Evolutionary conservation across 140 eudicot species (phyloP).

Genomic region (Senecio squalidus): DNA sequence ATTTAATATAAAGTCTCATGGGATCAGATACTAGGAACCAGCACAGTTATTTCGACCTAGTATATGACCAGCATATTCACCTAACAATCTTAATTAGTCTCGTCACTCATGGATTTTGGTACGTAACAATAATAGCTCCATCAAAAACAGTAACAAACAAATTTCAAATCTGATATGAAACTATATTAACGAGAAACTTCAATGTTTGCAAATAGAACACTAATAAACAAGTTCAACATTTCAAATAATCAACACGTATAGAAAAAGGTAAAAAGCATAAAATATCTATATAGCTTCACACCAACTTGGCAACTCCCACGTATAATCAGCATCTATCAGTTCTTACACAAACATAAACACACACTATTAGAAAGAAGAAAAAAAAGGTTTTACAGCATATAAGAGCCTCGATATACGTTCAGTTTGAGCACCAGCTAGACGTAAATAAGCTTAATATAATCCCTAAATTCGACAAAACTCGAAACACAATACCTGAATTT

Average conservation of each 20-base stretch:
- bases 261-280: not conserved
- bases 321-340: not conserved
- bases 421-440: not conserved
- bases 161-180: too few relatives aligned
- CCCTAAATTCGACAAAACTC: not conserved
- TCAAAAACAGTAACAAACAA: too few relatives aligned
- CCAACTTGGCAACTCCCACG: not conserved
- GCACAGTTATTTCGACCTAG: not conserved
- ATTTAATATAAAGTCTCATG: not conserved
- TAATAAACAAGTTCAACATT: not conserved
- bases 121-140: not conserved
- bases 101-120: not conserved
- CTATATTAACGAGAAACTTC: too few relatives aligned
- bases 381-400: slow-evolving; percentile 4
- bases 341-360: not conserved
- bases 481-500: slow-evolving; percentile 62
- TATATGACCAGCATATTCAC: not conserved
- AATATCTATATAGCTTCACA: not conserved
- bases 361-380: not conserved
- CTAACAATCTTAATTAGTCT: not conserved
- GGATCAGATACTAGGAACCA: slow-evolving; percentile 4
- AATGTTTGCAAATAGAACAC: slow-evolving; percentile 3
- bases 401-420: not conserved
- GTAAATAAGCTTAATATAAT: not conserved
- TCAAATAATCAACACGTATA: not conserved